phyloP scores from a whole-genome alignment of 2,329 filamentous ascomycete species.

The Colletotrichum trifolii region DNA sequence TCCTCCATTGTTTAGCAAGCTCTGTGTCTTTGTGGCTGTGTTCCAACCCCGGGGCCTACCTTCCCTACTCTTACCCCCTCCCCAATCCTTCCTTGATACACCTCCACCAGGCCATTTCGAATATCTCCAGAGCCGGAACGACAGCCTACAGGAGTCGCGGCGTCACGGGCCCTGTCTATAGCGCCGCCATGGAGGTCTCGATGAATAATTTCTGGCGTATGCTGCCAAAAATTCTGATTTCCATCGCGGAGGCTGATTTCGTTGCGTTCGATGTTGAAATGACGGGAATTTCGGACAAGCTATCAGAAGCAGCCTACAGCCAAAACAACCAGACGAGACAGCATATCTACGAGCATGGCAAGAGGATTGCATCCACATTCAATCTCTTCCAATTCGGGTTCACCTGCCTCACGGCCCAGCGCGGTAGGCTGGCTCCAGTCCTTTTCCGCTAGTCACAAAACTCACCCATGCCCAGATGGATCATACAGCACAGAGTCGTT shows the following conservation, averaged over 20 bases:
- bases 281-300: constrained; percentile 34
- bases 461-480: constrained; percentile 25
- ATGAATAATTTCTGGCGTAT: constrained; percentile 37
- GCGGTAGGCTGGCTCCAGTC: constrained; percentile 10
- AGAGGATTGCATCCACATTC: constrained; percentile 44
- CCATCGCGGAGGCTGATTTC: constrained; percentile 44
- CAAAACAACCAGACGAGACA: background rate
- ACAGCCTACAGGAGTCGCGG: too few relatives aligned
- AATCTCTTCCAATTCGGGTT: constrained; percentile 50
- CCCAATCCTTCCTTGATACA: too few relatives aligned
- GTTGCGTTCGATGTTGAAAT: constrained; percentile 53
- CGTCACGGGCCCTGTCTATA: too few relatives aligned
- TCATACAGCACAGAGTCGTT: constrained; percentile 42
- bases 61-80: too few relatives aligned
- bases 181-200: constrained; percentile 37
- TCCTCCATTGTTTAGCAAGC: too few relatives aligned
- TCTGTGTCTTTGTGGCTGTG: too few relatives aligned
- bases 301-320: constrained; percentile 3
- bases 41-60: too few relatives aligned
- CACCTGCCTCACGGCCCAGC: constrained; percentile 42
- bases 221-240: constrained; percentile 44
- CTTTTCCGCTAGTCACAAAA: background rate
- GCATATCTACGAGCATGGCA: constrained; percentile 43
- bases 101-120: too few relatives aligned
- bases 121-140: too few relatives aligned